A percentile compares a stretch with the other conserved stretches of the same genome.
These are phyloP conservation scores for Citrus reticulata DNA, from an alignment of 345 rosid genomes.

Conservation along the genomic window DNA sequence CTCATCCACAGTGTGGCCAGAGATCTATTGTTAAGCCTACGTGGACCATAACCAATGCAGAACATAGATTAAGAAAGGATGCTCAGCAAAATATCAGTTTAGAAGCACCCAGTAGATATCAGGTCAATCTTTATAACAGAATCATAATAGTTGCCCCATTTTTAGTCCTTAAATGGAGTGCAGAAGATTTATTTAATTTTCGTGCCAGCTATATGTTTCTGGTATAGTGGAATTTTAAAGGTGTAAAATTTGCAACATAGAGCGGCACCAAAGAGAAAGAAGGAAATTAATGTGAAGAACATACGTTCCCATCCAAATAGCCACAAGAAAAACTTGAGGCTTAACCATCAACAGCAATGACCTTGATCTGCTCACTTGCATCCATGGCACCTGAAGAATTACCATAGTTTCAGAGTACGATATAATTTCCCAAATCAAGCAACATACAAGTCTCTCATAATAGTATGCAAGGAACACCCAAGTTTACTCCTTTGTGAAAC, in stretches of 20 bases:
- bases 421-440: background rate
- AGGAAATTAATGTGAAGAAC: background rate
- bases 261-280: background rate
- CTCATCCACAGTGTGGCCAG: background rate
- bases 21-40: background rate
- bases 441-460: background rate
- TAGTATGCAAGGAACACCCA: background rate
- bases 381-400: constrained; percentile 80
- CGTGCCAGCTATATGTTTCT: background rate
- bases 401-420: constrained; percentile 15
- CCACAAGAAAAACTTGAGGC: constrained; percentile 67
- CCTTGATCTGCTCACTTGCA: constrained; percentile 94
- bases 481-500: background rate
- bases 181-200: background rate
- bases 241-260: background rate
- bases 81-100: background rate
- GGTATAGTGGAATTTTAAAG: background rate
- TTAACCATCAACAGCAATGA: constrained; percentile 68
- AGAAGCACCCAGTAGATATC: background rate
- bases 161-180: background rate
- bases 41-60: background rate
- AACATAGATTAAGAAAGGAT: background rate
- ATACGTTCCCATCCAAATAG: constrained; percentile 60
- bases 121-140: background rate
- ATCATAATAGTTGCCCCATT: background rate